Base-by-base conservation (phyloP, 306 rosid species). In the Sicyos baderoa region DNA sequence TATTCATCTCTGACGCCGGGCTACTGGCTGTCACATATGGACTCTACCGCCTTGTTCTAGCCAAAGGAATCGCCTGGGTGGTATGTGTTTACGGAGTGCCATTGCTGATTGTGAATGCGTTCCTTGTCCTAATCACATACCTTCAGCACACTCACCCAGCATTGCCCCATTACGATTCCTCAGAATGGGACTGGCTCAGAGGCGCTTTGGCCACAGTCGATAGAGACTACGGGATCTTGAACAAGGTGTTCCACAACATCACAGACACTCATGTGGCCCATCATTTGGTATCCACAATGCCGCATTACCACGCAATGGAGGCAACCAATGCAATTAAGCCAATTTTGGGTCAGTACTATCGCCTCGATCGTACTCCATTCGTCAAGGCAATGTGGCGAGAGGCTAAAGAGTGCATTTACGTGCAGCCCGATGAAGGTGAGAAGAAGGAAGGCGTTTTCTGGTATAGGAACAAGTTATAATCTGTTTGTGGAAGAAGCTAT, bases 241-340 rank as follows among this genome's bases (percentile, higher is more conserved):
- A 93, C 91, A 89, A 85, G 87, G 87, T 93, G 17, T 93, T 93
- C 85, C 98, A 93, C 25, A 86, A 93, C 70, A 93, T 93, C 54
- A 93, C 98, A 0, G 98, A 93, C 79, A 93, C 98, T 32, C 98
- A 93, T 60, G 96, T 93, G 16, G 88, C 96, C 0, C 98, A 93
- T 83, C 97, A 93, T 75, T 76, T 93, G 82, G 76, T 93, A 78
- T 88, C 98, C 22, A 88, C 97, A 1, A 93, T 93, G 89, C 96
- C 97, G 0, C 97, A 88, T 68, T 91, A 91, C 56, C 89, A 91
- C 67, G 96, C 93, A 7, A 82, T 82, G 93, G 96, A 91, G 65
- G 96, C 98, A 19, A 93, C 98, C 22, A 86, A 82, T 70, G 95
- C 80, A 0, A 86, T 91, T 21, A 85, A 82, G 69, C 87, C 91